Conservation (phyloP, 2,329 filamentous ascomycete species). For the Claviceps capensis region DNA sequence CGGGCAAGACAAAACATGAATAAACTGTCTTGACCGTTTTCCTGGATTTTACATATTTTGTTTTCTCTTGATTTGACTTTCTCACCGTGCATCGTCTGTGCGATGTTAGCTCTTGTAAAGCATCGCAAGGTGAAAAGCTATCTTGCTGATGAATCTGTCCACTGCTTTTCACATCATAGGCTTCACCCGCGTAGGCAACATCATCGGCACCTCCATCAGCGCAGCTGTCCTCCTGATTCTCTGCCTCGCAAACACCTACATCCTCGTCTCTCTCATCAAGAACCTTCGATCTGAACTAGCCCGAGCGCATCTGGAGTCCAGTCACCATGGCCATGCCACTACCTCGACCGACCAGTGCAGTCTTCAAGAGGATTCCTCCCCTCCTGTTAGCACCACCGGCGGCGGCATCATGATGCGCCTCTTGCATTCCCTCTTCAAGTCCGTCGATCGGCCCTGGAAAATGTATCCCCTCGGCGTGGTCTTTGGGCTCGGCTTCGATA, state of each 20-base stretch:
- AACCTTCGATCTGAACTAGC: conserved; percentile 50
- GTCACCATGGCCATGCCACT: not conserved
- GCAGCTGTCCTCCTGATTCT: conserved; percentile 72
- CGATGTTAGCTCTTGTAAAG: too few species aligned
- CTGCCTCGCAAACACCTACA: conserved; percentile 73
- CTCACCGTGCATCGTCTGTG: too few species aligned
- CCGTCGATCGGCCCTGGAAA: conserved; percentile 74
- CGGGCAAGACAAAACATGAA: too few species aligned
- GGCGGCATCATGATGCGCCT: conserved; percentile 60
- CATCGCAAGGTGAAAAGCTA: too few species aligned
- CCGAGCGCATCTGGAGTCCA: not conserved
- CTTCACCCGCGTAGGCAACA: conserved; percentile 69
- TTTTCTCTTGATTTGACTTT: too few species aligned
- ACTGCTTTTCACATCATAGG: conserved; percentile 10
- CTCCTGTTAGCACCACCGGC: conserved; percentile 38
- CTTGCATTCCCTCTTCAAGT: conserved; percentile 61
- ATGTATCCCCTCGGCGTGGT: conserved; percentile 86
- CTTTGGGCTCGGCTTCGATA: conserved; percentile 90
- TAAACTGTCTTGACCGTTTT: too few species aligned
- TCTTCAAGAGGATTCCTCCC: not conserved
- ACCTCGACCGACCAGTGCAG: not conserved
- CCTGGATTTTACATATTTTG: too few species aligned
- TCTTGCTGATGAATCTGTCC: too few species aligned
- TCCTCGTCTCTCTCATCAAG: conserved; percentile 62
- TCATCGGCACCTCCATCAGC: conserved; percentile 79